phyloP scores from a whole-genome alignment of 129 eudicot genomes.

The Lactuca sativa region DNA sequence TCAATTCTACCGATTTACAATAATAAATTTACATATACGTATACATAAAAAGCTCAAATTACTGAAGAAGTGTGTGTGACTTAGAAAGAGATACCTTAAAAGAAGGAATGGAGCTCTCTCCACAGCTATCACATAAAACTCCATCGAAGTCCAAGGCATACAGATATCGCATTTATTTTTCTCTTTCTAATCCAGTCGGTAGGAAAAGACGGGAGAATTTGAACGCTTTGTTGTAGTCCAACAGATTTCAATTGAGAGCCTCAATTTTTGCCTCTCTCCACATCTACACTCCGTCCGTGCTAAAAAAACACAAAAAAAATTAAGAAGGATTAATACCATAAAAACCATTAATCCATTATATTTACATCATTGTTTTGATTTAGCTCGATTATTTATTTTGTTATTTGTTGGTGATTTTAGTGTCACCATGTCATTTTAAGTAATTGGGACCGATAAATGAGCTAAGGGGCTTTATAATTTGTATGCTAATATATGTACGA shows the following conservation, averaged over 20 bases:
- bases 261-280: conserved; percentile 13
- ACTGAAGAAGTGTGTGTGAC: conserved; percentile 1
- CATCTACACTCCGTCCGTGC: neutral
- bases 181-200: conserved; percentile 7
- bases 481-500: too few species aligned
- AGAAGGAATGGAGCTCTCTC: conserved; percentile 92
- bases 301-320: too few species aligned
- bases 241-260: conserved; percentile 18
- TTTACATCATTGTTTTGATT: too few species aligned
- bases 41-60: neutral
- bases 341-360: too few species aligned
- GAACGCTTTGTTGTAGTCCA: conserved; percentile 27
- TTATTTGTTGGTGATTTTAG: too few species aligned
- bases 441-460: too few species aligned
- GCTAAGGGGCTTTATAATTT: too few species aligned
- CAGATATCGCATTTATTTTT: conserved; percentile 63
- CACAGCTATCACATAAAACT: conserved; percentile 93
- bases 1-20: neutral
- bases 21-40: neutral
- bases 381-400: too few species aligned
- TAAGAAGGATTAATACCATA: too few species aligned
- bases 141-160: conserved; percentile 98
- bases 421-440: too few species aligned
- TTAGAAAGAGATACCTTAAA: conserved; percentile 59
- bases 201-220: conserved; percentile 2